Conservation (phyloP, 1,139 yeast genomes). For the Arxiozyma slooffiae region DNA sequence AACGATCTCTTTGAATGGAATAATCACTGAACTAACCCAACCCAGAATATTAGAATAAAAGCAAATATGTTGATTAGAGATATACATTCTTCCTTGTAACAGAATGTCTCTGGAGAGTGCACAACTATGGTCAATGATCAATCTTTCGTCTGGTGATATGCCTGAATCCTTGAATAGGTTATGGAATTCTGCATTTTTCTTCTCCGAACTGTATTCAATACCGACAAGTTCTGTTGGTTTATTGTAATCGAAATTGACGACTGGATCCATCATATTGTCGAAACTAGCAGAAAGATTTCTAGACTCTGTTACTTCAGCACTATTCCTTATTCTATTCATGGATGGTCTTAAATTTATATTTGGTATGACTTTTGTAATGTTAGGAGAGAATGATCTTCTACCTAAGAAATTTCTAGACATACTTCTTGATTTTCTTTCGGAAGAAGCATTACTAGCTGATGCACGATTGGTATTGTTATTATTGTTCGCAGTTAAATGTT, state of each 20-base stretch:
- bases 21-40: conserved; percentile 57
- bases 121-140: conserved; percentile 60
- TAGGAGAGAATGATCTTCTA: conserved; percentile 27
- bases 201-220: conserved; percentile 31
- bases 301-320: conserved; percentile 7
- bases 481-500: conserved; percentile 2
- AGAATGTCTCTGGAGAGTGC: conserved; percentile 63
- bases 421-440: conserved; percentile 22
- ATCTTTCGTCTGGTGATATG: conserved; percentile 42
- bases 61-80: conserved; percentile 50
- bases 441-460: background rate
- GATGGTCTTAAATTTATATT: conserved; percentile 18
- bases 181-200: conserved; percentile 56
- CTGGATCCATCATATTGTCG: conserved; percentile 8
- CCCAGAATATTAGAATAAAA: conserved; percentile 69
- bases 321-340: conserved; percentile 14
- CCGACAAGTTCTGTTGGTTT: conserved; percentile 21
- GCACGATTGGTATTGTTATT: background rate
- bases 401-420: conserved; percentile 20
- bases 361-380: conserved; percentile 24
- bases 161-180: conserved; percentile 42
- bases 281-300: background rate
- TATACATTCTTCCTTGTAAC: conserved; percentile 61
- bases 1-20: conserved; percentile 60
- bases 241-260: conserved; percentile 12